phyloP scores from a whole-genome alignment of 2,329 filamentous ascomycete genomes.

The Phyllosticta ampelicida region DNA sequence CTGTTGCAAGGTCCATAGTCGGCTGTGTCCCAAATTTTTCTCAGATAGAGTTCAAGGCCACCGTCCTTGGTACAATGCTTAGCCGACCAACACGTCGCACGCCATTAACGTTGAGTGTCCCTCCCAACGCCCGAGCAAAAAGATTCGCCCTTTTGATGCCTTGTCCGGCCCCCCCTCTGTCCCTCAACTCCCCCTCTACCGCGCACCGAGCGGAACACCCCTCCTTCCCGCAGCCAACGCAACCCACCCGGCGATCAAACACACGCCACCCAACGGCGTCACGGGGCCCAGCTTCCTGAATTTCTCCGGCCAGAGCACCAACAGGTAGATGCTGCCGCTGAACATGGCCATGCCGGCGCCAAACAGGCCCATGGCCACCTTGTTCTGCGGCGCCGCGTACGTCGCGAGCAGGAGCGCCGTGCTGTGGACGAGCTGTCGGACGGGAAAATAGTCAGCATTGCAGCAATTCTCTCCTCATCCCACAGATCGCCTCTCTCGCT shows the following conservation, averaged over 20 bases:
- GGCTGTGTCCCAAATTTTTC: too few species aligned
- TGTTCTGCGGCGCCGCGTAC: constrained; percentile 43
- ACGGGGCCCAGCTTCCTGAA: constrained; percentile 53
- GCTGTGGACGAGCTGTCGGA: constrained; percentile 49
- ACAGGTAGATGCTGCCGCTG: constrained; percentile 53
- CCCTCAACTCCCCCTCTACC: not conserved
- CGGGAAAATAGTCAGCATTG: not conserved
- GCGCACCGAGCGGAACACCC: constrained; percentile 3
- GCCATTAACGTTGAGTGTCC: too few species aligned
- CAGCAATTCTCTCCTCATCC: not conserved
- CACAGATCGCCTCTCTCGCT: not conserved
- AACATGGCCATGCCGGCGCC: constrained; percentile 58
- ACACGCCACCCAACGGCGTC: constrained; percentile 53
- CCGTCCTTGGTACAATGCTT: too few species aligned
- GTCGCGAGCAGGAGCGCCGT: constrained; percentile 45
- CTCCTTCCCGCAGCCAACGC: constrained; percentile 33
- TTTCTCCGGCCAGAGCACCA: constrained; percentile 50
- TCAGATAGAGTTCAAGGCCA: too few species aligned
- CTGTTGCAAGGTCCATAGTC: too few species aligned
- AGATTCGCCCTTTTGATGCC: not conserved
- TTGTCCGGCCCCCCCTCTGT: not conserved
- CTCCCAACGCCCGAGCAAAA: not conserved
- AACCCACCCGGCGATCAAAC: constrained; percentile 55
- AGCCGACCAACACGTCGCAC: too few species aligned
- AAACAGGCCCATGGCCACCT: constrained; percentile 48